Base-by-base conservation (phyloP, 495 filamentous ascomycete species). In the Lindgomyces ingoldianus region DNA sequence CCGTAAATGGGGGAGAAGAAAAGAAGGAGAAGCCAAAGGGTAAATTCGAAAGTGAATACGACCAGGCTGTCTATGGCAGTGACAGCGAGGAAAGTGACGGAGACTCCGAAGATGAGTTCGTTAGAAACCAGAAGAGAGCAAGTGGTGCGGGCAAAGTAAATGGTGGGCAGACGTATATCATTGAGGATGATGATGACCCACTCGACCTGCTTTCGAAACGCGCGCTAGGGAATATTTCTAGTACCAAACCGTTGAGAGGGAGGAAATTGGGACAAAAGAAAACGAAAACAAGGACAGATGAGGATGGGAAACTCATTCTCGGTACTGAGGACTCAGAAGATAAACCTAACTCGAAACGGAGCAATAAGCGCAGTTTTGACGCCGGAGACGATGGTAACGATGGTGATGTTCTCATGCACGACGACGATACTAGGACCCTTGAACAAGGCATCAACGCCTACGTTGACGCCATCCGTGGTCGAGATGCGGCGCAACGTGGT, bases 181-280 rank as follows among this genome's bases (percentile, higher is more conserved):
- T 93, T 65, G 95, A 98, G 78, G 87, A 91, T 62, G 89, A 92
- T 60, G 88, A 95, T 70, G 93, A 97, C 74, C 94, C 94, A 0
- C 85, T 98, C 29, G 94, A 98, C 79, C 81, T 98, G 24, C 84
- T 98, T 12, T 93, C 91, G 66, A 87, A 89, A 44, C 87, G 87
- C 71, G 91, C 94, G 11, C 81, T 98, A 18, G 93, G 91, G 24
- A 91, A 92, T 72, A 98, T 98, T 69, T 96, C 94, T 14, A 89
- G 89, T 3, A 95, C 91, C 14, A 92, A 90, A 73, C 94, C 94
- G 1, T 75, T 80, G 39, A 84, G 84, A 63, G 30, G 39, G 30
- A 36, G 63, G 16, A 19, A 57, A 27, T 33, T 59, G 18, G 87
- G 83, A 66, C 57, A 65, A 51, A 74, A 74, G 47, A 83, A 77